Conservation (phyloP, 352 stramenopile species). For the Pythium monospermum region DNA sequence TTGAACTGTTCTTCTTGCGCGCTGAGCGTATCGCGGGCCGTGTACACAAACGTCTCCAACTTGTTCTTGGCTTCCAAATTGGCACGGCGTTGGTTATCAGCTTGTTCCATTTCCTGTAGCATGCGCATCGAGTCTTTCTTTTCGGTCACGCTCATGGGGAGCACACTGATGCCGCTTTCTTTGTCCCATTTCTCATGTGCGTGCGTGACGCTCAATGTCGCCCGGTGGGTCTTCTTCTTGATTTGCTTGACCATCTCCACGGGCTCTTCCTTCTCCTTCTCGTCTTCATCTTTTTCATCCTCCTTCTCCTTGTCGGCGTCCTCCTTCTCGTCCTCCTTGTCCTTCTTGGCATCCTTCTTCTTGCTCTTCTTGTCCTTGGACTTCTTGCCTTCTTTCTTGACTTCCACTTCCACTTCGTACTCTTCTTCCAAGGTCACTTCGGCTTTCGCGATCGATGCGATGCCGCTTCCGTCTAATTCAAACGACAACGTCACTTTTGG, state of each 20-base stretch:
- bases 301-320: conserved; percentile 36
- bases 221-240: conserved; percentile 87
- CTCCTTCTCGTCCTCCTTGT: conserved; percentile 32
- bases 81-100: conserved; percentile 58
- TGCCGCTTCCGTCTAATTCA: conserved; percentile 89
- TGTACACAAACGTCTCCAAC: conserved; percentile 93
- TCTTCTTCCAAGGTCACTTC: conserved; percentile 90
- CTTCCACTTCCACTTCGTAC: conserved; percentile 62
- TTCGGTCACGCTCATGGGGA: conserved; percentile 53
- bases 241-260: conserved; percentile 81
- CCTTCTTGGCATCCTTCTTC: conserved; percentile 31
- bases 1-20: conserved; percentile 74
- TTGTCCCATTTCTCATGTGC: conserved; percentile 29
- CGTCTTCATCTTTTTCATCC: conserved; percentile 32
- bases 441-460: conserved; percentile 88
- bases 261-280: conserved; percentile 44
- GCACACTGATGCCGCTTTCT: conserved; percentile 37
- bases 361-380: conserved; percentile 31
- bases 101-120: conserved; percentile 61
- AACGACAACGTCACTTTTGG: conserved; percentile 95
- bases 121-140: conserved; percentile 70
- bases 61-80: conserved; percentile 88
- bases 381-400: conserved; percentile 56
- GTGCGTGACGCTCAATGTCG: conserved; percentile 56
- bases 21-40: conserved; percentile 84